Conservation (phyloP, 805 yeast species). For the Wickerhamomyces mucosus region DNA sequence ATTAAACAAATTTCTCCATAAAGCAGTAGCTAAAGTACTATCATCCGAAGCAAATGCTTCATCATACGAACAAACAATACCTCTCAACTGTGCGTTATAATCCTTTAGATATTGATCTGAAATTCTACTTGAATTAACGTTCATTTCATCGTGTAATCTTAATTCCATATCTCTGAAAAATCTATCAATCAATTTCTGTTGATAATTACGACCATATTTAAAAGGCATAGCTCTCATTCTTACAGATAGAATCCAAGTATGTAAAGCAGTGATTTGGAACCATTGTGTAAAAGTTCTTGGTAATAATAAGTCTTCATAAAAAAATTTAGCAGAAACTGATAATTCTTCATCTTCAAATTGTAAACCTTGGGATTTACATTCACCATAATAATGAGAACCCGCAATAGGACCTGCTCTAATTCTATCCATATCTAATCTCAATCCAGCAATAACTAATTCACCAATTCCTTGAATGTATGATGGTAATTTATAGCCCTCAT, state of each 20-base stretch:
- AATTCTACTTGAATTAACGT: constrained; percentile 69
- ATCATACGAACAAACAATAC: constrained; percentile 83
- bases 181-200: constrained; percentile 84
- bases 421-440: constrained; percentile 83
- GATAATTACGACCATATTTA: constrained; percentile 80
- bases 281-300: constrained; percentile 91
- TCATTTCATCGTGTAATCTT: constrained; percentile 78
- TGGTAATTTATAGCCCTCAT: constrained; percentile 30
- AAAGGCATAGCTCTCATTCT: constrained; percentile 96
- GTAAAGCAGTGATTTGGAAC: constrained; percentile 87
- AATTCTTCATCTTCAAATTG: constrained; percentile 67
- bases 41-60: constrained; percentile 82
- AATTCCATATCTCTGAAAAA: constrained; percentile 84
- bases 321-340: constrained; percentile 67
- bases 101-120: constrained; percentile 84
- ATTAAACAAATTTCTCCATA: constrained; percentile 88
- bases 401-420: constrained; percentile 92
- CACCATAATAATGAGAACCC: constrained; percentile 77
- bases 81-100: constrained; percentile 83
- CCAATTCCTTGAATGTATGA: constrained; percentile 50
- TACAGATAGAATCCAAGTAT: constrained; percentile 87
- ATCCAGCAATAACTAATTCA: constrained; percentile 47
- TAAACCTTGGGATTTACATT: constrained; percentile 79
- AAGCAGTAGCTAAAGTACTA: constrained; percentile 64
- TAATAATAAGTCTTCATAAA: constrained; percentile 73